phyloP scores from a whole-genome alignment of 1,284 basidiomycete species.

The Malassezia japonica region DNA sequence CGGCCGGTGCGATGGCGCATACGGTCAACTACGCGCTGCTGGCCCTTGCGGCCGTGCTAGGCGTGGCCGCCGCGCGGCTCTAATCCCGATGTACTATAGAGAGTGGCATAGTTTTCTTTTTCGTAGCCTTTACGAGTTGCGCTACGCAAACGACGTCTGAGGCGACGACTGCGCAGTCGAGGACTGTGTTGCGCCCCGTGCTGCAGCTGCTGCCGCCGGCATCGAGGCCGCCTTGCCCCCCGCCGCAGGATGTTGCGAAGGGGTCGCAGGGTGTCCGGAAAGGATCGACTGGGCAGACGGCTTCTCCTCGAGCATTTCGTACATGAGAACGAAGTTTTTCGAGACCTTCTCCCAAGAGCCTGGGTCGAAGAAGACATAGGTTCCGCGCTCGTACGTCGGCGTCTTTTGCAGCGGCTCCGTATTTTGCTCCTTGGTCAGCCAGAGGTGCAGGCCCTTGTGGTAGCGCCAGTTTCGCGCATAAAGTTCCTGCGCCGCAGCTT shows the following conservation, averaged over 20 bases:
- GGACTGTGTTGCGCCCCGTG: not conserved
- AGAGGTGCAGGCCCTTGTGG: constrained; percentile 86
- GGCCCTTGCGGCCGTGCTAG: not conserved
- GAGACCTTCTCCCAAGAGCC: constrained; percentile 72
- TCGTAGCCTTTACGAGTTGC: not conserved
- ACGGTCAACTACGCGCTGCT: not conserved
- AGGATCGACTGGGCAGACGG: constrained; percentile 23
- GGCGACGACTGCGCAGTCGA: constrained; percentile 5
- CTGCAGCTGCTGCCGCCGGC: not conserved
- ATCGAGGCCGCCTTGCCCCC: not conserved
- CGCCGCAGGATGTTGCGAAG: constrained; percentile 5
- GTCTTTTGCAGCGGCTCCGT: constrained; percentile 75
- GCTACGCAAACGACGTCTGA: constrained; percentile 15
- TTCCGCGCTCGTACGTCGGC: constrained; percentile 75
- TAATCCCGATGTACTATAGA: not conserved
- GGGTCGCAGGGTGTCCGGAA: not conserved
- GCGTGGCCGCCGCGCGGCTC: not conserved
- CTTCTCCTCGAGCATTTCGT: constrained; percentile 78
- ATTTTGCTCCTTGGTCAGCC: constrained; percentile 87
- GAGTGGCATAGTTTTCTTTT: not conserved
- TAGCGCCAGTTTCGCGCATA: constrained; percentile 96
- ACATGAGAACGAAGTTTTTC: constrained; percentile 67
- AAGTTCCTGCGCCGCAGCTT: constrained; percentile 90
- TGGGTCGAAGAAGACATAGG: constrained; percentile 84
- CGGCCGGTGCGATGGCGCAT: not conserved